Evolutionary conservation across 2,329 filamentous ascomycete species (phyloP).

Genomic region (Aspergillus vadensis): DNA sequence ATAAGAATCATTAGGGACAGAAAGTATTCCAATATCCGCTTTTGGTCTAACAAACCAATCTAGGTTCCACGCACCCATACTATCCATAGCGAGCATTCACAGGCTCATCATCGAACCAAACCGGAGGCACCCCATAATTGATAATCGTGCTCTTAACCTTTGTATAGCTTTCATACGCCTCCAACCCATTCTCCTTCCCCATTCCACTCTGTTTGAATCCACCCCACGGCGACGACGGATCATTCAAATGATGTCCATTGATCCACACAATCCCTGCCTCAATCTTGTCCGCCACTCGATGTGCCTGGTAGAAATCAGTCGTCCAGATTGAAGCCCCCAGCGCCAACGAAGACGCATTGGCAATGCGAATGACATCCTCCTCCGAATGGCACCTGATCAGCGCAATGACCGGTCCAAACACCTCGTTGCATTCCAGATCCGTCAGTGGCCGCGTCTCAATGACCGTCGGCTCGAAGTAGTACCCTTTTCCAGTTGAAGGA

Average conservation of each 20-base stretch:
- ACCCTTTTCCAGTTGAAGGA: conserved; percentile 54
- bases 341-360: conserved; percentile 55
- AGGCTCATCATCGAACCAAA: conserved; percentile 67
- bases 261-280: conserved; percentile 53
- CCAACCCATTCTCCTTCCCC: conserved; percentile 71
- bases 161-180: conserved; percentile 62
- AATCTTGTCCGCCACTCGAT: conserved; percentile 50
- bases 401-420: conserved; percentile 56
- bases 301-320: conserved; percentile 51
- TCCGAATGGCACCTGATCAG: conserved; percentile 52
- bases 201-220: conserved; percentile 66
- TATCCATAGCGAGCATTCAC: conserved; percentile 64
- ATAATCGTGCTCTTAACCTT: conserved; percentile 48
- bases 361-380: conserved; percentile 49
- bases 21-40: too few species aligned
- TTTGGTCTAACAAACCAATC: background rate
- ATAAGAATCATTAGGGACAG: too few species aligned
- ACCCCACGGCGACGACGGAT: conserved; percentile 72
- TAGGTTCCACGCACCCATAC: background rate
- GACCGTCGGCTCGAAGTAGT: conserved; percentile 53
- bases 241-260: conserved; percentile 67
- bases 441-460: conserved; percentile 30
- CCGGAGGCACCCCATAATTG: conserved; percentile 66
- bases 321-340: conserved; percentile 56
- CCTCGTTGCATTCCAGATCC: conserved; percentile 44